Conservation (phyloP, 768 basidiomycete species). For the Suillus alpinus region DNA sequence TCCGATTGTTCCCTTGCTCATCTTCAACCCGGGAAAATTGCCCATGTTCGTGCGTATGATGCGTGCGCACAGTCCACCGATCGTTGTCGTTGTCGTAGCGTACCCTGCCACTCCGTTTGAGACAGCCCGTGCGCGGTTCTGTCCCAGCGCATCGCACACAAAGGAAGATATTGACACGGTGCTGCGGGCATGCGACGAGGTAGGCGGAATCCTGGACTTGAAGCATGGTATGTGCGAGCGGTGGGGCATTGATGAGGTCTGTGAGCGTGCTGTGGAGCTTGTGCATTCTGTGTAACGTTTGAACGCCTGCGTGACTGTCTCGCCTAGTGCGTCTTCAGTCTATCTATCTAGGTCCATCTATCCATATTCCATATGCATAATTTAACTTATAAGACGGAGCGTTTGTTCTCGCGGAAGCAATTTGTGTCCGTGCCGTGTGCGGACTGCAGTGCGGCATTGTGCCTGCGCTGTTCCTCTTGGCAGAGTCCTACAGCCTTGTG, state of each 20-base stretch:
- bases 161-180: constrained; percentile 93
- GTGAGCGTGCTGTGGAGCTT: constrained; percentile 71
- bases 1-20: constrained; percentile 88
- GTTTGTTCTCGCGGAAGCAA: too few species aligned
- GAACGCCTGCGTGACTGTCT: neutral
- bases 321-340: neutral
- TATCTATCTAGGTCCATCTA: too few species aligned
- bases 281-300: constrained; percentile 37
- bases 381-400: too few species aligned
- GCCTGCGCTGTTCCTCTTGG: too few species aligned
- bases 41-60: constrained; percentile 87
- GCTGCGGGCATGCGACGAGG: constrained; percentile 84
- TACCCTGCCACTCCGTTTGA: constrained; percentile 91
- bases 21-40: constrained; percentile 96
- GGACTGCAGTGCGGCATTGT: too few species aligned
- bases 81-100: constrained; percentile 86
- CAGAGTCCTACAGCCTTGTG: too few species aligned
- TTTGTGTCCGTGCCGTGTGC: too few species aligned
- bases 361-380: too few species aligned
- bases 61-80: constrained; percentile 59
- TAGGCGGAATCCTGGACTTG: constrained; percentile 87
- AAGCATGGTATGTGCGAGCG: constrained; percentile 75
- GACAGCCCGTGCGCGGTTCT: constrained; percentile 88
- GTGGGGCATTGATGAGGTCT: constrained; percentile 78
- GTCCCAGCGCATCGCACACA: constrained; percentile 91